Base-by-base conservation (phyloP, 2,329 filamentous ascomycete species). In the Colletotrichum sp. region DNA sequence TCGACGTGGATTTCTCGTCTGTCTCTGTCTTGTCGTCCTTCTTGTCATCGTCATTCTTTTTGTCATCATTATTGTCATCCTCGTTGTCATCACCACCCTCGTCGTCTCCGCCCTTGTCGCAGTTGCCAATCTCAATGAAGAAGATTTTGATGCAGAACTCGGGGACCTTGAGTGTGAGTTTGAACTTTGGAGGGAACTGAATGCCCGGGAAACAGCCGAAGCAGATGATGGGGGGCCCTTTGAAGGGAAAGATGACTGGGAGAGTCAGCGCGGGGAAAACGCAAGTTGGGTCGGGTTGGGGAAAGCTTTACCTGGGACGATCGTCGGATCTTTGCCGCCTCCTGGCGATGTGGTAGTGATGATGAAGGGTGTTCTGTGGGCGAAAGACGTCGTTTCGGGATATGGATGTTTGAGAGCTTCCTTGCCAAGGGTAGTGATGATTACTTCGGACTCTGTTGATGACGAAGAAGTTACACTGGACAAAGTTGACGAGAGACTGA, bases 321-420 rank as follows among this genome's bases (percentile, higher is more conserved):
- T 71, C 5, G 71, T 74, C 3, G 71, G 32, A 18, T 49, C 39
- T 15, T 60, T 36, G 6, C 67, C 36, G 3, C 71, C 71, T 9
- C 65, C 57, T 13, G 59, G 59, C 6, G 59, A 74, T 8, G 71
- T 74, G 24, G 71, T 74, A 12, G 59, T 74, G 26, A 74, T 71
- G 13, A 71, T 71, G 30, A 26, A 49, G 2, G 71, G 71, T 1
- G 71, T 71, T 7, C 59, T 65, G 13, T 71, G 24, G n/a, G 71
- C n/a, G 5, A 52, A 36, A 7, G 10, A 49, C 10, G 30, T 36
- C 7, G 30, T 24, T 49, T 15, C 36, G 57, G 57, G 36, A n/a
- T n/a, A 49, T n/a, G 39, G 39, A 49, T 49, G 39, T 12, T 49
- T 49, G 39, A 49, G 39, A 3, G 39, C 39, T 12, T 49, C 39